Evolutionary conservation across 2,329 filamentous ascomycete genomes (phyloP), one percentile per base, ranked within the genome.

Genomic region (Phialemoniopsis sp.): DNA sequence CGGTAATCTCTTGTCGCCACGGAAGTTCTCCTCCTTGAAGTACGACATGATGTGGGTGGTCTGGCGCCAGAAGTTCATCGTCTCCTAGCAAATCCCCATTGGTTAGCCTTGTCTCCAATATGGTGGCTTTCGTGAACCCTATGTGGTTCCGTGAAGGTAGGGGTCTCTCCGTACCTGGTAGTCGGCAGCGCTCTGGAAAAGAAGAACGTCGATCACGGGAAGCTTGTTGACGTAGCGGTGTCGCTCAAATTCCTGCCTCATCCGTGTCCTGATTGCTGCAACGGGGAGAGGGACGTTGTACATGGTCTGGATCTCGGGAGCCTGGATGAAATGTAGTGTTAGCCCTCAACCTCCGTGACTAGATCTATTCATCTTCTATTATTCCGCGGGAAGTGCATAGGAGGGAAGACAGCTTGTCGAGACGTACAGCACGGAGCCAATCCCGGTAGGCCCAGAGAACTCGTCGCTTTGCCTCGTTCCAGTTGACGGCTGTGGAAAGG

Each of bases 31-130:
- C 54, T 82, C 77, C 60, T 90, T 82, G 77, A 97, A 98, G 68
- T 95, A 98, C 56, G 93, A 89, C 78, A 98, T 89, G 53, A 98
- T 78, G 64, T 98, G 93, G 48, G 87, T 87, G 46, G 90, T 76
- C 68, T 98, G 93, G 70, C 96, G 95, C 93, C 93, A 98, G 76
- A 87, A 98, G 72, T 98, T 98, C 75, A 98, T 81, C 39, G 87
- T 98, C 76, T 98, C 93, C 90, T 96, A 53, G 41, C 37, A 19
- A 26, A 26, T 6, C 21, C 21, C 13, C 5, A n/a, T 21, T 32
- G 4, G 17, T 29, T 32, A 38, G 35, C 30, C 30, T 8, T n/a
- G 7, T 32, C 8, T 32, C 30, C 30, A 16, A 32, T 13, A 32
- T 32, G 13, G 9, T 32, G 31, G 10, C 14, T 4, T 26, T 13